A percentile compares a stretch with the other conserved stretches of the same genome.
Evolutionary conservation across 78 protist genomes (phyloP).

Genomic region (Tieghemostelium lacteum): DNA sequence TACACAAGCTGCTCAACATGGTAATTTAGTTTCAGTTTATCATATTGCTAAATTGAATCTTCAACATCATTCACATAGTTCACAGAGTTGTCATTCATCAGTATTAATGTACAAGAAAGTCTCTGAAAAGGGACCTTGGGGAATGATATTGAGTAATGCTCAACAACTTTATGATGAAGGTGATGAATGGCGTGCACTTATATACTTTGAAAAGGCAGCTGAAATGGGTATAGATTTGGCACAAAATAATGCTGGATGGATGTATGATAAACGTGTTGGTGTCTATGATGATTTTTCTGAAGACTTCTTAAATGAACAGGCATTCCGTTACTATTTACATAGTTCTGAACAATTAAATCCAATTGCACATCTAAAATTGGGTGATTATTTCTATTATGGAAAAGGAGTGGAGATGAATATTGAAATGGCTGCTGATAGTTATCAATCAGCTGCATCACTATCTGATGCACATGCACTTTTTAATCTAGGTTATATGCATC

Average conservation of each 20-base stretch:
- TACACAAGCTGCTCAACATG: slow-evolving; percentile 36
- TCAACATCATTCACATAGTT: too few relatives aligned
- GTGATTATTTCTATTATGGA: slow-evolving; percentile 93
- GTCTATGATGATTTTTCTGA: neutral
- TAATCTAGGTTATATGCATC: slow-evolving; percentile 92
- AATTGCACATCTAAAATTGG: slow-evolving; percentile 81
- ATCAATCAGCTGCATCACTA: slow-evolving; percentile 68
- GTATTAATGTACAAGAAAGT: slow-evolving; percentile 80
- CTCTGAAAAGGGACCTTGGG: slow-evolving; percentile 85
- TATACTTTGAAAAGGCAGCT: slow-evolving; percentile 81
- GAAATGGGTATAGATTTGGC: slow-evolving; percentile 92
- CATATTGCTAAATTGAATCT: slow-evolving; percentile 57
- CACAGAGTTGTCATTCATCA: slow-evolving; percentile 41
- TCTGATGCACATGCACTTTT: slow-evolving; percentile 86
- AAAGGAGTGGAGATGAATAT: slow-evolving; percentile 67
- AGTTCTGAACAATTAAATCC: slow-evolving; percentile 84
- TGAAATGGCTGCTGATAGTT: slow-evolving; percentile 78
- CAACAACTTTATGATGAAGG: slow-evolving; percentile 72
- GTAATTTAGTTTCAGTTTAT: slow-evolving; percentile 73
- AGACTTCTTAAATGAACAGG: slow-evolving; percentile 7
- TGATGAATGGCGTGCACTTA: slow-evolving; percentile 57
- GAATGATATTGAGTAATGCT: slow-evolving; percentile 52
- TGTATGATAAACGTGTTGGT: slow-evolving; percentile 75
- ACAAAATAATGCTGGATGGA: slow-evolving; percentile 86
- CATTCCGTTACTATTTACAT: slow-evolving; percentile 52